phyloP scores from a whole-genome alignment of 176 grass and related monocot genomes.

The Aegilops sharonensis region DNA sequence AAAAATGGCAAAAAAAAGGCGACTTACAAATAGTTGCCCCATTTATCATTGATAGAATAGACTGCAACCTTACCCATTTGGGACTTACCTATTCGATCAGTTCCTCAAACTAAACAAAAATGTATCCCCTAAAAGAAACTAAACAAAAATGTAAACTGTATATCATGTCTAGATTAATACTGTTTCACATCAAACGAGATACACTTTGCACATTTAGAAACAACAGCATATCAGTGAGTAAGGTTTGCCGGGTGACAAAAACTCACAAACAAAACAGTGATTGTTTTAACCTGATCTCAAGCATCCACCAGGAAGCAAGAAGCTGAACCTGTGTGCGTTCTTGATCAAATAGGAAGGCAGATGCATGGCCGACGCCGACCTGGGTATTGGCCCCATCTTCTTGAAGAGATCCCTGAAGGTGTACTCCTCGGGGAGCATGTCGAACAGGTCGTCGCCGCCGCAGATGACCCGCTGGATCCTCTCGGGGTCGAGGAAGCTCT shows the following conservation, averaged over 20 bases:
- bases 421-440: slow-evolving; percentile 96
- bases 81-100: no score
- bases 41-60: no score
- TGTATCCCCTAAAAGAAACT: no score
- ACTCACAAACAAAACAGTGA: background rate
- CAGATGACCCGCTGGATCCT: slow-evolving; percentile 92
- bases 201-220: no score
- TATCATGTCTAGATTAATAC: no score
- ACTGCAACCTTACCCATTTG: no score
- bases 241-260: background rate
- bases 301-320: slow-evolving; percentile 90
- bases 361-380: slow-evolving; percentile 71
- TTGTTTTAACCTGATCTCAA: slow-evolving; percentile 13
- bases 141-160: no score
- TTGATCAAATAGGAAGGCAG: slow-evolving; percentile 72
- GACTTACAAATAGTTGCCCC: no score
- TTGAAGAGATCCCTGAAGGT: slow-evolving; percentile 76
- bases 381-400: slow-evolving; percentile 73
- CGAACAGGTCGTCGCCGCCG: slow-evolving; percentile 72
- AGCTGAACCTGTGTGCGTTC: slow-evolving; percentile 67
- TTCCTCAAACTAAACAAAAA: no score
- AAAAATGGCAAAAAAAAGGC: no score
- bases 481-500: slow-evolving; percentile 59
- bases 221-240: background rate
- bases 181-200: no score